These are phyloP conservation scores for Boechera stricta DNA, from an alignment of 345 rosid species.

Conservation along the genomic window DNA sequence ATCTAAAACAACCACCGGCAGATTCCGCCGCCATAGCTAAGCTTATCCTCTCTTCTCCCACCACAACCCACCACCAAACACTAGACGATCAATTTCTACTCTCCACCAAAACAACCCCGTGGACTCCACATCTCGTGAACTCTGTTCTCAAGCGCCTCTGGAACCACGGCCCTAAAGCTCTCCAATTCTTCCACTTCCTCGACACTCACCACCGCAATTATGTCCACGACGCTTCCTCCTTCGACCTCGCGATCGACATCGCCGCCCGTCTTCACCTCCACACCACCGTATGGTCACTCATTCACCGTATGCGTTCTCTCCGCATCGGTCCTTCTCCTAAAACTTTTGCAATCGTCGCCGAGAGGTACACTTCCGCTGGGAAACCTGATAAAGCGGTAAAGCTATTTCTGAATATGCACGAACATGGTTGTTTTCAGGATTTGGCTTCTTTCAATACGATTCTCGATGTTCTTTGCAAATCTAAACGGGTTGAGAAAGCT, in stretches of 20 bases:
- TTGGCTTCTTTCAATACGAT: conserved; percentile 77
- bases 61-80: conserved; percentile 41
- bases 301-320: conserved; percentile 72
- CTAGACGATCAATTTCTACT: conserved; percentile 50
- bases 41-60: conserved; percentile 51
- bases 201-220: conserved; percentile 57
- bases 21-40: conserved; percentile 46
- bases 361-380: conserved; percentile 71
- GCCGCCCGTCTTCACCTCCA: conserved; percentile 75
- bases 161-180: conserved; percentile 89
- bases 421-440: conserved; percentile 78
- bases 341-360: conserved; percentile 76
- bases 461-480: conserved; percentile 81
- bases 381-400: conserved; percentile 77
- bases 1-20: conserved; percentile 32
- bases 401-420: conserved; percentile 81
- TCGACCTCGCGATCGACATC: conserved; percentile 82
- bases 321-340: conserved; percentile 69
- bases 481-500: conserved; percentile 78
- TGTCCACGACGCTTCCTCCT: conserved; percentile 66
- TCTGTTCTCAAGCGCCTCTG: conserved; percentile 70
- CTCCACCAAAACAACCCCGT: conserved; percentile 51
- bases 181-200: conserved; percentile 72
- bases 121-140: conserved; percentile 76
- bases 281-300: conserved; percentile 55